A percentile compares a stretch with the other conserved stretches of the same genome.
Conservation (phyloP, 1,284 basidiomycete species). For the Austroboletus novae-zelandiae region DNA sequence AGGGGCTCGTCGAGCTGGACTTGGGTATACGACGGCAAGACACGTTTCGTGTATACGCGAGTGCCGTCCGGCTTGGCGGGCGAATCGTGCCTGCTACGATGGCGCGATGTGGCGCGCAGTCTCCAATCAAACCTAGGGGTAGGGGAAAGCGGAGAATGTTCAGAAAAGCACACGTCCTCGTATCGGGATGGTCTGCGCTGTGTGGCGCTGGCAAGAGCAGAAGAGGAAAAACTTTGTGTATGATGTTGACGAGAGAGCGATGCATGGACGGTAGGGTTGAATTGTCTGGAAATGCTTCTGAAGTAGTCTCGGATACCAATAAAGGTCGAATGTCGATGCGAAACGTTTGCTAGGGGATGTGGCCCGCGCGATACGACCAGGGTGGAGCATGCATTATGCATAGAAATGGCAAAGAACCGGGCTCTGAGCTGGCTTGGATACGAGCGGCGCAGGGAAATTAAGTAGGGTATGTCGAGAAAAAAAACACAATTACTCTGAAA, state of each 20-base stretch:
- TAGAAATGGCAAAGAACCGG: neutral
- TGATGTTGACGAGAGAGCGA: neutral
- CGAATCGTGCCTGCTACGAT: conserved; percentile 2
- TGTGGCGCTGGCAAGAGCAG: conserved; percentile 3
- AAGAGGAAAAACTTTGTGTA: conserved; percentile 15
- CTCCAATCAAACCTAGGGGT: conserved; percentile 41
- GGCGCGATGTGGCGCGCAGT: conserved; percentile 34
- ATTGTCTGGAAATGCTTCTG: conserved; percentile 12
- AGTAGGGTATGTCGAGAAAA: too few species aligned
- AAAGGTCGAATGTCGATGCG: conserved; percentile 22
- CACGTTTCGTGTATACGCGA: conserved; percentile 33
- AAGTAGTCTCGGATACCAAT: conserved; percentile 33
- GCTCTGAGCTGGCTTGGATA: too few species aligned
- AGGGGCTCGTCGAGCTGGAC: conserved; percentile 38
- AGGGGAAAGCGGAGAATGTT: conserved; percentile 28
- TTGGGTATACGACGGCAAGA: conserved; percentile 33
- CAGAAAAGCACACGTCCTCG: conserved; percentile 30
- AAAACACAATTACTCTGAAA: too few species aligned
- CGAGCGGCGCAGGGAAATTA: too few species aligned
- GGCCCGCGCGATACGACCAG: conserved; percentile 2
- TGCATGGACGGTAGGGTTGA: neutral
- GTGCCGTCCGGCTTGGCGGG: conserved; percentile 4
- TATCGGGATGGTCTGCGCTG: conserved; percentile 14
- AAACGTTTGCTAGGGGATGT: conserved; percentile 4
- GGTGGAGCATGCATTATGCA: conserved; percentile 15